Conservation (phyloP, 2,329 filamentous ascomycete genomes). For the Lomentospora prolificans region DNA sequence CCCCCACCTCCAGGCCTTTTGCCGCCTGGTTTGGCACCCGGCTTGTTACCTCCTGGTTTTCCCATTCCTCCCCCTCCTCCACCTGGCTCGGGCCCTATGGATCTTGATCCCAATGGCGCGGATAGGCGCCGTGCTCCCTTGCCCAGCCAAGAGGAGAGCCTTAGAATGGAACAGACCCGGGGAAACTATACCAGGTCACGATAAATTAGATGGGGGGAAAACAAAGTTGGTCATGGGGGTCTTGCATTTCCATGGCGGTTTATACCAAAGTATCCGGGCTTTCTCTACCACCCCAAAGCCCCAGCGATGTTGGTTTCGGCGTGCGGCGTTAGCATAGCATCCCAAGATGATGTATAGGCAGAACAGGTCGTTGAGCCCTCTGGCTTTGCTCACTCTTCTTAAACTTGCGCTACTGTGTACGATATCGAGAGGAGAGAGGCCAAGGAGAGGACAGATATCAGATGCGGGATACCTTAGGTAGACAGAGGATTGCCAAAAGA, state of each 20-base stretch:
- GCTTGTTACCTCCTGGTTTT: background rate
- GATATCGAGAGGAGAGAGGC: too few relatives aligned
- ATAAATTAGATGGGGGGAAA: constrained; percentile 19
- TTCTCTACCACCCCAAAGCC: too few relatives aligned
- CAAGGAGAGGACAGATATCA: too few relatives aligned
- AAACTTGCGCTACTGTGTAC: too few relatives aligned
- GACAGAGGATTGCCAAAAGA: too few relatives aligned
- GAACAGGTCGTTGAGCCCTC: too few relatives aligned
- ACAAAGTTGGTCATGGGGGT: background rate
- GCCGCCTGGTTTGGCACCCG: constrained; percentile 33
- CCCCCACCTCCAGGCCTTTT: constrained; percentile 36
- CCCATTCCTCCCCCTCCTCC: constrained; percentile 28
- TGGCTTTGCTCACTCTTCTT: too few relatives aligned
- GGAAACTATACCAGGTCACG: constrained; percentile 49
- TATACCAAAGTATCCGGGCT: too few relatives aligned
- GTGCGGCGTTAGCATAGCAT: background rate
- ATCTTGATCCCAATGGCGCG: constrained; percentile 21
- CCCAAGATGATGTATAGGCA: background rate
- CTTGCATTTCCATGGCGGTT: background rate
- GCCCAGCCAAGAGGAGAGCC: constrained; percentile 74
- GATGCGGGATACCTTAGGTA: too few relatives aligned
- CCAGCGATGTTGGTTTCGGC: background rate
- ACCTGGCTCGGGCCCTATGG: constrained; percentile 16
- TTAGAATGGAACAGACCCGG: constrained; percentile 64
- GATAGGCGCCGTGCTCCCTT: constrained; percentile 53